Evolutionary conservation across 768 basidiomycete species (phyloP).

Genomic region (Infundibulicybe gibba): DNA sequence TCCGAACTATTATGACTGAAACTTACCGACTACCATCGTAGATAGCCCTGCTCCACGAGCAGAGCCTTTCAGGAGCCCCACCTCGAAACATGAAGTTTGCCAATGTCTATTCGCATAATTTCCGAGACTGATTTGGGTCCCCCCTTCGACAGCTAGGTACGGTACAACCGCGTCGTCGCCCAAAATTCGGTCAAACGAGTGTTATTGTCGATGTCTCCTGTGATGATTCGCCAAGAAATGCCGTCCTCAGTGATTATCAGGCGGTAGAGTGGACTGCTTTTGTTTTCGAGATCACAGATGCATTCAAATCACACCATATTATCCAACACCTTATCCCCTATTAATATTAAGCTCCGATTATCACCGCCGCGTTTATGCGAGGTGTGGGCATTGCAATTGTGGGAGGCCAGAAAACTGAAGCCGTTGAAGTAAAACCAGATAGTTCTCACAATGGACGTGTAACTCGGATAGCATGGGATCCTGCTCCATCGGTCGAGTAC

Average conservation of each 20-base stretch:
- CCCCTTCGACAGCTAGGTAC: conserved; percentile 49
- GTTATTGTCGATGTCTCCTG: conserved; percentile 10
- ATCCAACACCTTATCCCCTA: not conserved
- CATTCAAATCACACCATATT: conserved; percentile 8
- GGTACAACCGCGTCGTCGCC: conserved; percentile 44
- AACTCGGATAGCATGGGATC: too few relatives aligned
- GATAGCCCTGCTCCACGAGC: conserved; percentile 62
- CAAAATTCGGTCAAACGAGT: conserved; percentile 8
- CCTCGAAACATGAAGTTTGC: conserved; percentile 75
- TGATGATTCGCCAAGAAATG: conserved; percentile 22
- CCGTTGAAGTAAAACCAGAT: too few relatives aligned
- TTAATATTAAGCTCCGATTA: not conserved
- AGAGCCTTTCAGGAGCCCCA: conserved; percentile 72
- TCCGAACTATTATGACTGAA: not conserved
- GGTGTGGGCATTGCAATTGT: too few relatives aligned
- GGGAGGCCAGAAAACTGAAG: too few relatives aligned
- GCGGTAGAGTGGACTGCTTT: conserved; percentile 65
- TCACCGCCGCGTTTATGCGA: too few relatives aligned
- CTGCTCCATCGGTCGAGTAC: too few relatives aligned
- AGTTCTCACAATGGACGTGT: too few relatives aligned
- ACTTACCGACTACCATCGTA: not conserved
- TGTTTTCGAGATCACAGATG: conserved; percentile 60
- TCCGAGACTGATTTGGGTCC: not conserved
- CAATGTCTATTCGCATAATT: not conserved
- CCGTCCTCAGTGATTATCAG: conserved; percentile 50